These are phyloP conservation scores for Mortierella sp. DNA, from an alignment of 371 early-diverging fungal species.

Conservation along the genomic window DNA sequence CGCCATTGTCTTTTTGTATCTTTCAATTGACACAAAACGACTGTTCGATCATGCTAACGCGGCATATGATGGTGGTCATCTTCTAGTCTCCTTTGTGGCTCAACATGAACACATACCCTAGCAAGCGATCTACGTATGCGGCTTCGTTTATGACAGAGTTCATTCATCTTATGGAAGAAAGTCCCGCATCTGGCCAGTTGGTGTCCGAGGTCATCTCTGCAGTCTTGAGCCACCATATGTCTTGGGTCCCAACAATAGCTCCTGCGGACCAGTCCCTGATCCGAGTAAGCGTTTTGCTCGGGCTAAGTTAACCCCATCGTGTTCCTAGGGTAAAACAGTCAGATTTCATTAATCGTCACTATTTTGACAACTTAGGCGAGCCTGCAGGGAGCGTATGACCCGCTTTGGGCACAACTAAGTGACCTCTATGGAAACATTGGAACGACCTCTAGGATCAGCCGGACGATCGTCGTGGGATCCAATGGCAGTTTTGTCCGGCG, in stretches of 20 bases:
- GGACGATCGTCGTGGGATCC: conserved; percentile 70
- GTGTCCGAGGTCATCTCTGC: conserved; percentile 67
- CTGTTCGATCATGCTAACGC: no score
- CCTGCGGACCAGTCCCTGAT: conserved; percentile 58
- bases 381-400: conserved; percentile 71
- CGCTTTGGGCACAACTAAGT: conserved; percentile 76
- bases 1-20: not conserved
- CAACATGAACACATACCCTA: conserved; percentile 73
- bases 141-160: conserved; percentile 64
- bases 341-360: not conserved
- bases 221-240: conserved; percentile 67
- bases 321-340: not conserved
- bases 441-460: conserved; percentile 61
- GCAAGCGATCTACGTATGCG: conserved; percentile 60
- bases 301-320: no score
- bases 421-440: conserved; percentile 75
- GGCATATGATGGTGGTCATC: not conserved
- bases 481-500: conserved; percentile 64
- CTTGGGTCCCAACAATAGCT: conserved; percentile 75
- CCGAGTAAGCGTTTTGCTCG: conserved; percentile 13
- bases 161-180: conserved; percentile 58
- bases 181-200: conserved; percentile 29
- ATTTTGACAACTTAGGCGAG: conserved; percentile 19
- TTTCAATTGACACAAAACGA: no score
- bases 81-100: conserved; percentile 72